Evolutionary conservation across 202 grass and related monocot species (phyloP).

Genomic region (Bolboschoenoplectus hybrid): DNA sequence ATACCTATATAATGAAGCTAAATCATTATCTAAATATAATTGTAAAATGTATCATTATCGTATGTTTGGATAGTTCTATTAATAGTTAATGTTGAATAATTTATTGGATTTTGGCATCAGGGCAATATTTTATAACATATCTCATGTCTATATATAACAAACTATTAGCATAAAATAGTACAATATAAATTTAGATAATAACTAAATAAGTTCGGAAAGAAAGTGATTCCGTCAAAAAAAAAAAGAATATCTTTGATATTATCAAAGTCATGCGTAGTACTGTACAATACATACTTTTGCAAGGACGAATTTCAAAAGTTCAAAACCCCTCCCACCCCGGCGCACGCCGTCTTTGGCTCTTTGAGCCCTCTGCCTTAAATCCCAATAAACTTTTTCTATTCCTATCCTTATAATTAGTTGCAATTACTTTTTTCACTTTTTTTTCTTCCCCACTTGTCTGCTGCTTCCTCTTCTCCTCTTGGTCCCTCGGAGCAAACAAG

Average conservation of each 20-base stretch:
- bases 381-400: neutral
- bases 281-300: neutral
- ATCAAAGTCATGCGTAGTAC: neutral
- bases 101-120: neutral
- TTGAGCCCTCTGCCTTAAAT: neutral
- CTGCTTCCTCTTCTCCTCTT: neutral
- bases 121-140: neutral
- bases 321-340: neutral
- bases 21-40: conserved; percentile 9
- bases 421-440: neutral
- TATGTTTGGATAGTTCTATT: neutral
- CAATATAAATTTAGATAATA: conserved; percentile 10
- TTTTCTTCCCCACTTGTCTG: neutral
- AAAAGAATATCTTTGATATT: neutral
- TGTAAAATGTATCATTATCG: neutral
- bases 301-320: neutral
- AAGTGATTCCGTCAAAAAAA: neutral
- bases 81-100: neutral
- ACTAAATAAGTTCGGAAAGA: neutral
- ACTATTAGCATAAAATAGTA: neutral
- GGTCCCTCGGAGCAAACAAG: neutral
- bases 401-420: neutral
- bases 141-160: neutral
- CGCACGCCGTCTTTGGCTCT: neutral
- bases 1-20: neutral